These are phyloP conservation scores for Lodderomyces oxycetoniae DNA, from an alignment of 1,139 yeast species.

Conservation along the genomic window DNA sequence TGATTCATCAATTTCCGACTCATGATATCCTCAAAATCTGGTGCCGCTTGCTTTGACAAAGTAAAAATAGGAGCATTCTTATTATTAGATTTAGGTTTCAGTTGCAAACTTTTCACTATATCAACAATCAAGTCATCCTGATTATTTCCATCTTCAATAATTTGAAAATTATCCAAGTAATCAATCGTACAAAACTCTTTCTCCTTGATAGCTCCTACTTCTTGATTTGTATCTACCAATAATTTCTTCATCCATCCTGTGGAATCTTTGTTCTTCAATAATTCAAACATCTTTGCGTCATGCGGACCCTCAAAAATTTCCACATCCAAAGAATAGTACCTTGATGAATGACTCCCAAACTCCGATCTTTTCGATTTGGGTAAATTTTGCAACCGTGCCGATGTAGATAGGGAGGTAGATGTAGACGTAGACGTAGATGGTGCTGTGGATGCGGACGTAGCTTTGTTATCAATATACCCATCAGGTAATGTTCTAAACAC, in stretches of 20 bases:
- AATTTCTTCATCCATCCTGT: slow-evolving; percentile 39
- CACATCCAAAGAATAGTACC: slow-evolving; percentile 67
- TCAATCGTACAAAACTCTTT: neutral
- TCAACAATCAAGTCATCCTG: slow-evolving; percentile 1
- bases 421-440: slow-evolving; percentile 1
- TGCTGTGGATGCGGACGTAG: neutral
- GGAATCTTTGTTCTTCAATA: slow-evolving; percentile 34
- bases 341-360: slow-evolving; percentile 66
- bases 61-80: neutral
- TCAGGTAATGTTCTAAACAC: slow-evolving; percentile 81
- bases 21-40: slow-evolving; percentile 20
- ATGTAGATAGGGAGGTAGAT: neutral
- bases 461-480: slow-evolving; percentile 18
- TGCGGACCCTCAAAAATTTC: slow-evolving; percentile 54
- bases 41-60: slow-evolving; percentile 3
- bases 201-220: slow-evolving; percentile 2
- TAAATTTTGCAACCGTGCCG: slow-evolving; percentile 4
- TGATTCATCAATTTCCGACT: slow-evolving; percentile 14
- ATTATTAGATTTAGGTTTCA: neutral
- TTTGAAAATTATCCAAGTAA: slow-evolving; percentile 10
- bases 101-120: neutral
- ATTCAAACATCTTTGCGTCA: slow-evolving; percentile 48
- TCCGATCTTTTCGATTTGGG: slow-evolving; percentile 52
- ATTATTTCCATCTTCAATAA: slow-evolving; percentile 5
- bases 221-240: slow-evolving; percentile 8